Evolutionary conservation across 1,284 basidiomycete genomes (phyloP), one percentile per base, ranked within the genome.

Genomic region (Moniliophthora roreri): DNA sequence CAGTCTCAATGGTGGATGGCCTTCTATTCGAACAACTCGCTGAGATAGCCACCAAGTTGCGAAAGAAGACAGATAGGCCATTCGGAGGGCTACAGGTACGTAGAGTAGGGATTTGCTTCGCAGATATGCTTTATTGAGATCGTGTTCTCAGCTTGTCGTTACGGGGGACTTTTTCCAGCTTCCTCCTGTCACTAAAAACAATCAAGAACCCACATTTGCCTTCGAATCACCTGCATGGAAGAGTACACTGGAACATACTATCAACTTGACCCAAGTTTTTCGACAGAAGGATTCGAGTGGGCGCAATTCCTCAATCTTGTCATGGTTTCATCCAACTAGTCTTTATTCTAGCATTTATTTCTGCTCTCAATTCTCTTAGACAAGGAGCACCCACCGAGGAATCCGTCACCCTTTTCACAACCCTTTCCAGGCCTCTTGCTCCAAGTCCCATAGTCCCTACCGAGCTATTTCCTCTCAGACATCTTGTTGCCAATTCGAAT

Each of bases 151-250:
- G 80, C 73, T 95, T 53, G 81, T 95, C 50, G 73, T 92, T n/a
- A 89, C 89, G 0, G 91, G 92, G 5, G 91, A 94, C 67, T 94
- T 94, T 69, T 93, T 92, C 70, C 92, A 95, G 67, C 76, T 95
- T 1, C 93, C 93, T 0, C 93, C 93, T 0, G 86, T 95, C 4
- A 66, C 64, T 11, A 63, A 63, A 34, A 58, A 56, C 18, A 56
- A 50, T 10, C 41, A 42, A 28, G 66, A 72, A 42, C 64, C 65
- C 2, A 62, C 69, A 41, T 93, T 92, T 60, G 86, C 85, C 1
- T 95, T 95, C 62, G 89, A 95, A 63, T 87, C 88, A 11, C 73
- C 79, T 32, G 79, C 81, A 21, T 95, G 93, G 93, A 70, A 76
- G 13, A 69, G 76, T 20, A 83, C 82, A 36, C 84, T 95, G 57